A percentile compares a stretch with the other conserved stretches of the same genome.
phyloP scores from a whole-genome alignment of 208 protist genomes.

The Naegleria fowleri region DNA sequence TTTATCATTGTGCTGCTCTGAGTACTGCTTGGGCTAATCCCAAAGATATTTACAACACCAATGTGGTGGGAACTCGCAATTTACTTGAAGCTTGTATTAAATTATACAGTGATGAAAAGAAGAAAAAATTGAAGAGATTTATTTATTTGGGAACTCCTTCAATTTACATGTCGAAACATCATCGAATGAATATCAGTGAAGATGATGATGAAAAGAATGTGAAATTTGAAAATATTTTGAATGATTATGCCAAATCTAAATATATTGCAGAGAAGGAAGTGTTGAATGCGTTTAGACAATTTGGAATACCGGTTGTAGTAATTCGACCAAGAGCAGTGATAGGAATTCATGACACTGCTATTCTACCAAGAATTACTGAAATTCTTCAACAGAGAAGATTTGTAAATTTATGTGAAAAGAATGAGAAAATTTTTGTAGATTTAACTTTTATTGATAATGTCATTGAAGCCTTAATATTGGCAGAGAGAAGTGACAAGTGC shows the following conservation, averaged over 20 bases:
- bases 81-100: not conserved
- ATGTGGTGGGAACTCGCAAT: not conserved
- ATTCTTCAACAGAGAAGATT: not conserved
- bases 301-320: not conserved
- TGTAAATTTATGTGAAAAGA: slow-evolving; percentile 2
- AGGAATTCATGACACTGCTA: not conserved
- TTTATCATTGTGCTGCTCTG: slow-evolving; percentile 13
- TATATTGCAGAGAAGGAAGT: not conserved
- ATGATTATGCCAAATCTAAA: slow-evolving; percentile 2
- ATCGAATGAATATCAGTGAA: not conserved
- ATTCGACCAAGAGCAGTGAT: not conserved
- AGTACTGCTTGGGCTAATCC: not conserved
- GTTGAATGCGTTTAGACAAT: not conserved
- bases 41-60: not conserved
- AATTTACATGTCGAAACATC: not conserved
- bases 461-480: not conserved
- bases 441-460: not conserved
- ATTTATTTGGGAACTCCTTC: not conserved
- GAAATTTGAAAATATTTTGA: not conserved
- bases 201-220: not conserved
- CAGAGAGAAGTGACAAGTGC: not conserved
- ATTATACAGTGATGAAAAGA: not conserved
- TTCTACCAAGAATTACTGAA: slow-evolving; percentile 1
- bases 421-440: not conserved
- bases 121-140: not conserved